These are phyloP conservation scores for Adansonia gregorii DNA, from an alignment of 441 rosid genomes.

Conservation along the genomic window DNA sequence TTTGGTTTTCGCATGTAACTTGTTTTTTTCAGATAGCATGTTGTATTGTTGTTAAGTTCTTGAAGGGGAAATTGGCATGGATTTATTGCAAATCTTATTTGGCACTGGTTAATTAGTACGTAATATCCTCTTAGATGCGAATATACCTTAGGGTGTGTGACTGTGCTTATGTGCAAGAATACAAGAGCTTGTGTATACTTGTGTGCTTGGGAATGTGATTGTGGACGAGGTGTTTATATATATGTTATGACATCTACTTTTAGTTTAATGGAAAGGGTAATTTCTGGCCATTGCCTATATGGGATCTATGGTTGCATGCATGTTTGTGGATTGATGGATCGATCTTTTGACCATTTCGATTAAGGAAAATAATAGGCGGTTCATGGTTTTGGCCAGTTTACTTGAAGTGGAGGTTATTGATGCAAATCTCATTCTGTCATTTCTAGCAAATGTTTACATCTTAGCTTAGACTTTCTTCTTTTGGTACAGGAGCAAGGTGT, in stretches of 20 bases:
- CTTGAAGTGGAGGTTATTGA: not conserved
- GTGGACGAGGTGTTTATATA: not conserved
- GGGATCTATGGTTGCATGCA: not conserved
- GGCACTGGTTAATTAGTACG: not conserved
- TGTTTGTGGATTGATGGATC: not conserved
- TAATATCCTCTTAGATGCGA: not conserved
- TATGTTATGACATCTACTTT: not conserved
- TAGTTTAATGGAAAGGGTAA: not conserved
- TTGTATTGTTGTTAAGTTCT: not conserved
- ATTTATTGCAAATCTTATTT: not conserved
- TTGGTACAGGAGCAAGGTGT: constrained; percentile 76
- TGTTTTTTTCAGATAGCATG: not conserved
- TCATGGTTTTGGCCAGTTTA: not conserved
- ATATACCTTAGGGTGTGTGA: not conserved
- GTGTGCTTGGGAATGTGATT: not conserved
- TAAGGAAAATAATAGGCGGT: not conserved
- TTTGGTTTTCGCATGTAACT: constrained; percentile 21
- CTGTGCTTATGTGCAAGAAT: not conserved
- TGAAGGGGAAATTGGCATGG: constrained; percentile 1
- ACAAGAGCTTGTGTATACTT: not conserved
- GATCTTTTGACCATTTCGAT: not conserved
- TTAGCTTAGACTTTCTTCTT: constrained; percentile 23
- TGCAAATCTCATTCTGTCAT: constrained; percentile 11
- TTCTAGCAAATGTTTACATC: not conserved
- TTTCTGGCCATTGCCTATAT: constrained; percentile 9